phyloP scores from a whole-genome alignment of 73 alveolate genomes.

The Paramecium bursaria region DNA sequence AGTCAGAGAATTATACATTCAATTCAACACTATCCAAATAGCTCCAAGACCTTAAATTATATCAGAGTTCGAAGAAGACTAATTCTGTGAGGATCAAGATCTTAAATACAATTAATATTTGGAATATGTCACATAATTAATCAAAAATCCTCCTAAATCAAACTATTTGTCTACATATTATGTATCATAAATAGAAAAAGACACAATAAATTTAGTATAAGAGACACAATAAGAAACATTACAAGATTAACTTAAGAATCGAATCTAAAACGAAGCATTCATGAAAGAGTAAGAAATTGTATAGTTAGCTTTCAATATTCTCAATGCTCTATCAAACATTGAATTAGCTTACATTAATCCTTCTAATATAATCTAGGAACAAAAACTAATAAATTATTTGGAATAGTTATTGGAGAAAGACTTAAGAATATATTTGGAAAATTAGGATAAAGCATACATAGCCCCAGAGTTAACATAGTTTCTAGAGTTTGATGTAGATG shows the following conservation, averaged over 20 bases:
- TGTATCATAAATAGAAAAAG: slow-evolving; percentile 29
- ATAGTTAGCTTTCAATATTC: neutral
- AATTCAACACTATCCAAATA: no score
- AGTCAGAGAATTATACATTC: no score
- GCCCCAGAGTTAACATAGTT: slow-evolving; percentile 16
- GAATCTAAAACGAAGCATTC: slow-evolving; percentile 25
- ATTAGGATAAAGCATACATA: slow-evolving; percentile 6
- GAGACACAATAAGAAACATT: slow-evolving; percentile 49
- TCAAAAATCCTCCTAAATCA: slow-evolving; percentile 40
- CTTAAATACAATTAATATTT: no score
- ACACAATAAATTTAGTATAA: slow-evolving; percentile 4
- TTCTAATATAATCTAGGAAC: neutral
- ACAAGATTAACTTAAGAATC: slow-evolving; percentile 14
- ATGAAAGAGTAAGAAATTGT: slow-evolving; percentile 41
- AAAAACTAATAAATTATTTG: slow-evolving; percentile 19
- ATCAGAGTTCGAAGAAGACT: no score
- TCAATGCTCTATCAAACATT: neutral
- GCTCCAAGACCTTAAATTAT: no score
- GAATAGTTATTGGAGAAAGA: slow-evolving; percentile 7
- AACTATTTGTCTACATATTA: slow-evolving; percentile 8
- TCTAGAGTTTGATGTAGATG: neutral
- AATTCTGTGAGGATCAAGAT: no score
- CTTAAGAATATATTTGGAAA: neutral
- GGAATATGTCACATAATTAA: neutral
- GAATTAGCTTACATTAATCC: slow-evolving; percentile 15